phyloP scores from a whole-genome alignment of 2,329 filamentous ascomycete genomes.

The Colletotrichum sp. region DNA sequence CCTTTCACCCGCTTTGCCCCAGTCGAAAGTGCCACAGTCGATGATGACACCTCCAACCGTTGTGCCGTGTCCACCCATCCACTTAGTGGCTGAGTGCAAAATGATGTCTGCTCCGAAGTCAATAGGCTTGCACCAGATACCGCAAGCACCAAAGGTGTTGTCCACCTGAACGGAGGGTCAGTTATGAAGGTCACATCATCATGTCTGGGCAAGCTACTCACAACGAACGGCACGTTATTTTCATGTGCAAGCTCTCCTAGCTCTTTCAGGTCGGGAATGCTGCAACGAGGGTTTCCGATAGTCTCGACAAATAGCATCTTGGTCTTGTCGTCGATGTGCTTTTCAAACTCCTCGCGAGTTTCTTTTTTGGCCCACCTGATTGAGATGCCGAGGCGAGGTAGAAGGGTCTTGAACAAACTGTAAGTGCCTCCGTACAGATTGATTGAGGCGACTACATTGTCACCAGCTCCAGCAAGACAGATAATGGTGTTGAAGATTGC shows the following conservation, averaged over 20 bases:
- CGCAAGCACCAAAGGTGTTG: constrained; percentile 75
- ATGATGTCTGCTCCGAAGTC: constrained; percentile 75
- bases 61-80: constrained; percentile 77
- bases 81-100: constrained; percentile 74
- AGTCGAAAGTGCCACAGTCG: constrained; percentile 74
- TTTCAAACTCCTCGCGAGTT: constrained; percentile 86
- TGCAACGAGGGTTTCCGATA: constrained; percentile 93
- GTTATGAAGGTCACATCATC: not conserved
- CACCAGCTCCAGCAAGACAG: constrained; percentile 85
- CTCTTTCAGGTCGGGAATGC: constrained; percentile 72
- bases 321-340: constrained; percentile 87
- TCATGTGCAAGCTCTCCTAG: constrained; percentile 65
- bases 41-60: constrained; percentile 72
- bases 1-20: constrained; percentile 62
- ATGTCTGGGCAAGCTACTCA: not conserved
- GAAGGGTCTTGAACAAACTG: constrained; percentile 92
- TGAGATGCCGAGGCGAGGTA: not conserved
- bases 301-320: constrained; percentile 92
- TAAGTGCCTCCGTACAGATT: constrained; percentile 96
- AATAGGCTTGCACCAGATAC: constrained; percentile 70
- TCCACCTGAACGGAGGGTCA: constrained; percentile 48
- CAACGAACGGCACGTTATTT: constrained; percentile 33
- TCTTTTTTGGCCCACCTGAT: constrained; percentile 73
- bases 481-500: constrained; percentile 77
- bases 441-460: constrained; percentile 91